Base-by-base conservation (phyloP, 2,329 filamentous ascomycete species). In the Exophiala mesophila region DNA sequence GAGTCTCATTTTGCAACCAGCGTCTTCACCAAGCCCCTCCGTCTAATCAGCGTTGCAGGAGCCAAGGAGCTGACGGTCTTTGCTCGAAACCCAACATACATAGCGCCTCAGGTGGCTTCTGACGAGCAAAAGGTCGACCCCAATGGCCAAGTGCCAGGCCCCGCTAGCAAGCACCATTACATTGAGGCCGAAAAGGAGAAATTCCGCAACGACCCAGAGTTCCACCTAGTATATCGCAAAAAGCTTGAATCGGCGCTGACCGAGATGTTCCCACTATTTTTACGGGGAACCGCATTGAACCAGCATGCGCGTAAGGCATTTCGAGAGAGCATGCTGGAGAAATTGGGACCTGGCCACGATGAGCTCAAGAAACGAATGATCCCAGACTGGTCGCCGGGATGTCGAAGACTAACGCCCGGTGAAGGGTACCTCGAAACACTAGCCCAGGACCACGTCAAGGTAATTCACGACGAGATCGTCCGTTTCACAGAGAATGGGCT, bases 191-290 rank as follows among this genome's bases (percentile, higher is more conserved):
- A 58, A 39, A 57, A 50, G 8, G 12, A 38, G 16, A 23, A 33
- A 5, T 57, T 58, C 24, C 31, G 35, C 5, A 26, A 29, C 4
- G 29, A 54, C 4, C 47, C 49, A 3, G 42, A 43, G 2, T 29
- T 35, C 12, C 44, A 52, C 10, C 40, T 54, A 3, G 34, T 41
- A 3, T 45, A 51, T 21, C 42, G 55, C 8, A 54, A 55, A 28
- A 19, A 26, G 17, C 37, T 51, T n/a, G 56, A 58, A 35, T 33
- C 36, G 3, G 41, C 38, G 42, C 65, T 70, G 37, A 70, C 70
- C 52, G 59, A 57, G 12, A 52, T 65, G 6, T 71, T 71, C 49
- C 61, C 55, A 45, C 64, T 70, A 56, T 71, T 66, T 45, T 58
- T 64, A 28, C 60, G 68, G 34, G 65, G 63, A 19, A 68, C 66